A percentile compares a stretch with the other conserved stretches of the same genome.
Conservation (phyloP, 306 rosid genomes). For the Clitoria ternatea region DNA sequence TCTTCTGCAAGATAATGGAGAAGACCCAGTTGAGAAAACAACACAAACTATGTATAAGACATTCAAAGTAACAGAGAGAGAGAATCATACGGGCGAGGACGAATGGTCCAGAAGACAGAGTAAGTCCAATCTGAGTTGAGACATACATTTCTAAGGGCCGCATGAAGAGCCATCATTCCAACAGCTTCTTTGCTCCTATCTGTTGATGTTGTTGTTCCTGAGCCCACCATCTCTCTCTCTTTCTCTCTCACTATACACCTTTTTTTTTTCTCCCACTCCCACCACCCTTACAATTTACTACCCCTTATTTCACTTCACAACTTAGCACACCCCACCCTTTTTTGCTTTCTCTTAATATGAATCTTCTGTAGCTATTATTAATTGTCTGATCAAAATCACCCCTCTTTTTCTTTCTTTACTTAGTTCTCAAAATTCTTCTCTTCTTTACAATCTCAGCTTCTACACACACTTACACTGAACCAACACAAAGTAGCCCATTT, state of each 20-base stretch:
- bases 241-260: conserved; percentile 20
- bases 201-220: conserved; percentile 59
- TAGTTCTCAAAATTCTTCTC: neutral
- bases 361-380: neutral
- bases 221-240: conserved; percentile 88
- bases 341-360: conserved; percentile 13
- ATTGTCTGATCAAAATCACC: neutral
- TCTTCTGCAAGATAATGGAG: conserved; percentile 53
- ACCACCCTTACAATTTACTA: neutral
- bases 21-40: conserved; percentile 38
- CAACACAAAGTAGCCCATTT: conserved; percentile 3
- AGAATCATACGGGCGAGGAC: conserved; percentile 83
- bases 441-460: neutral
- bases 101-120: conserved; percentile 99
- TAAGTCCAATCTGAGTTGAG: conserved; percentile 87
- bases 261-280: neutral
- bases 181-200: conserved; percentile 98
- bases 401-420: conserved; percentile 17
- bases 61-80: neutral
- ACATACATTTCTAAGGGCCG: conserved; percentile 82
- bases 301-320: conserved; percentile 15
- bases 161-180: conserved; percentile 99
- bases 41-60: conserved; percentile 16
- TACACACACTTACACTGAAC: neutral
- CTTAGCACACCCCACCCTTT: neutral